These are phyloP conservation scores for Thamnidium elegans DNA, from an alignment of 192 early-diverging fungal species.

Conservation along the genomic window DNA sequence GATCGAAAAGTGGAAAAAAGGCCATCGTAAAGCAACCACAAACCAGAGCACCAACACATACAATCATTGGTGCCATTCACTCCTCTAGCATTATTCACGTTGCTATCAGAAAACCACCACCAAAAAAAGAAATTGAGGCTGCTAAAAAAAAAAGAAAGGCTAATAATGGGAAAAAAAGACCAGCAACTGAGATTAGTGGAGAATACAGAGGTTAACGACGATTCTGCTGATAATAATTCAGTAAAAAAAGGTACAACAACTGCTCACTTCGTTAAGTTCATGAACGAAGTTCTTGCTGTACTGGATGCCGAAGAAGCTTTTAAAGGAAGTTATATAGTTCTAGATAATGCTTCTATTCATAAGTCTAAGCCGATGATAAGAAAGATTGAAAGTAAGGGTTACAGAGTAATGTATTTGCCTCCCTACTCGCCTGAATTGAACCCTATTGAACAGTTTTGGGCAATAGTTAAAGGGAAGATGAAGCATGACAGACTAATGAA, in stretches of 20 bases:
- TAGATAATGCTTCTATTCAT: conserved; percentile 20
- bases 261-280: conserved; percentile 17
- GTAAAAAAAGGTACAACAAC: conserved; percentile 4
- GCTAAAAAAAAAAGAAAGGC: background rate
- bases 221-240: conserved; percentile 11
- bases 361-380: too few species aligned
- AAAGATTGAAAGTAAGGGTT: conserved; percentile 6
- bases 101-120: conserved; percentile 5
- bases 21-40: conserved; percentile 2
- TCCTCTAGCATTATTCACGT: conserved; percentile 4
- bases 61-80: conserved; percentile 15
- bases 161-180: conserved; percentile 8
- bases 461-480: too few species aligned
- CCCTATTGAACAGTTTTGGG: too few species aligned
- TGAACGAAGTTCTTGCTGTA: conserved; percentile 7
- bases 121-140: background rate
- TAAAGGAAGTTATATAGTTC: conserved; percentile 10
- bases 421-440: too few species aligned
- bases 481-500: too few species aligned
- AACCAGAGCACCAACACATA: conserved; percentile 8
- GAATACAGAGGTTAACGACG: conserved; percentile 14
- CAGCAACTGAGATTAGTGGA: conserved; percentile 3
- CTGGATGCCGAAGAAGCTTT: conserved; percentile 8
- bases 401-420: conserved; percentile 2
- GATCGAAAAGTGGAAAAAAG: conserved; percentile 3